phyloP scores from a whole-genome alignment of 2,329 filamentous ascomycete genomes.

The Scortechinia acanthostroma region DNA sequence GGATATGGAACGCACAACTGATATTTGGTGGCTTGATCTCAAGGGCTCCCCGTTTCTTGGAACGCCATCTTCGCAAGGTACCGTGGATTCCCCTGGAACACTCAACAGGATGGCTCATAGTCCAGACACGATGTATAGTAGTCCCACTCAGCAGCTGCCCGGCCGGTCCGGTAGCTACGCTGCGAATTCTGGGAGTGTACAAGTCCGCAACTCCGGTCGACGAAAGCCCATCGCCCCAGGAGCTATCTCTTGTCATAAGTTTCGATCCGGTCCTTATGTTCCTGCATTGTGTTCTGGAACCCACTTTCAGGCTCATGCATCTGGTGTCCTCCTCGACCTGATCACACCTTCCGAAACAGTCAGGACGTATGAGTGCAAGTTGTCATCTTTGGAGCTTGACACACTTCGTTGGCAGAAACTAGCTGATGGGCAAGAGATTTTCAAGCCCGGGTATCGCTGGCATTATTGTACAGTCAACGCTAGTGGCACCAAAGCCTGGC shows the following conservation, averaged over 20 bases:
- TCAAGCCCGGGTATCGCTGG: slow-evolving; percentile 87
- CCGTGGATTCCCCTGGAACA: slow-evolving; percentile 26
- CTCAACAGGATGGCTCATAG: neutral
- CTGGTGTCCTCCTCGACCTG: slow-evolving; percentile 85
- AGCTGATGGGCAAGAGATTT: slow-evolving; percentile 88
- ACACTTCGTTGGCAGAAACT: slow-evolving; percentile 89
- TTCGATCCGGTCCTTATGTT: slow-evolving; percentile 77
- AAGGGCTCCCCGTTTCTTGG: slow-evolving; percentile 80
- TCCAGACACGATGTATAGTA: neutral
- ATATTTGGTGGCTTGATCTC: slow-evolving; percentile 95
- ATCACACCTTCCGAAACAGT: slow-evolving; percentile 87
- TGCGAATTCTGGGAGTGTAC: slow-evolving; percentile 60
- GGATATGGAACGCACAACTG: slow-evolving; percentile 93
- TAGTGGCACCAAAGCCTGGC: slow-evolving; percentile 91
- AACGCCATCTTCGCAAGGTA: slow-evolving; percentile 57
- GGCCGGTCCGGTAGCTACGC: slow-evolving; percentile 58
- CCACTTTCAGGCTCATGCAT: slow-evolving; percentile 92
- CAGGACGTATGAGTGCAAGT: slow-evolving; percentile 76
- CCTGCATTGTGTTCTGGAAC: slow-evolving; percentile 84
- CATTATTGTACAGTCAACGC: slow-evolving; percentile 96
- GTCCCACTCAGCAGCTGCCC: slow-evolving; percentile 17
- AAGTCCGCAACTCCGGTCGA: slow-evolving; percentile 61
- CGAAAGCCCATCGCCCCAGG: slow-evolving; percentile 74
- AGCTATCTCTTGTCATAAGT: slow-evolving; percentile 81
- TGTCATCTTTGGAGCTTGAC: slow-evolving; percentile 82